Percentiles rank a stretch among this genome's conserved stretches.
Evolutionary conservation across 352 stramenopile species (phyloP).

Genomic region (Aphanomyces euteiches): DNA sequence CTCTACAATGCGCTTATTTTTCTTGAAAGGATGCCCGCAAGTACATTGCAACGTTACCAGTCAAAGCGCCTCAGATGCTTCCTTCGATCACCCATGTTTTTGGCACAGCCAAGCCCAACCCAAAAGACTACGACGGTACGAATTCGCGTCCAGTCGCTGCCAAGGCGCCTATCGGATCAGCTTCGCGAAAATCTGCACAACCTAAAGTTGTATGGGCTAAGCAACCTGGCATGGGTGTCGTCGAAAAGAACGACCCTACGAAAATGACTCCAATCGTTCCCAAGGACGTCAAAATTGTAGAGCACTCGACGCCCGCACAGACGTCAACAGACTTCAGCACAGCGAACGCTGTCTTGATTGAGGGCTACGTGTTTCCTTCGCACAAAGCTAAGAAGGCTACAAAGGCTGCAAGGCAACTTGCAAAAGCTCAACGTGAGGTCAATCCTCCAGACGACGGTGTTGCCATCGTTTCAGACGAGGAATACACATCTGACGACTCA

Average conservation of each 20-base stretch:
- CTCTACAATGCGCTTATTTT: constrained; percentile 13
- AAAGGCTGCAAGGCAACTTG: constrained; percentile 67
- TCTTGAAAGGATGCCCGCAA: constrained; percentile 61
- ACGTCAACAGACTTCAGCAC: constrained; percentile 47
- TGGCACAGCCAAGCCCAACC: constrained; percentile 71
- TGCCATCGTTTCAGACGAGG: constrained; percentile 37
- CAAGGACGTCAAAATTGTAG: constrained; percentile 37
- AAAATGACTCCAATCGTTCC: too few relatives aligned
- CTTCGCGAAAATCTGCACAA: neutral
- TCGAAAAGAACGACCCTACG: constrained; percentile 27
- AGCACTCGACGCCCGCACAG: neutral
- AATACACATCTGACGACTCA: constrained; percentile 68
- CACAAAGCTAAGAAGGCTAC: constrained; percentile 51
- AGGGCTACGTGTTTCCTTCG: constrained; percentile 78
- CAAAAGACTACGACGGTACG: constrained; percentile 50
- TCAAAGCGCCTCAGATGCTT: constrained; percentile 80
- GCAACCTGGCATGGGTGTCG: constrained; percentile 58
- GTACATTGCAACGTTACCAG: constrained; percentile 52
- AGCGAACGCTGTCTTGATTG: constrained; percentile 65
- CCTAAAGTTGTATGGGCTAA: constrained; percentile 71
- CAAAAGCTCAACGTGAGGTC: constrained; percentile 31
- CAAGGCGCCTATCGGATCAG: neutral
- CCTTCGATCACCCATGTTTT: constrained; percentile 75
- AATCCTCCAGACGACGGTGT: constrained; percentile 38
- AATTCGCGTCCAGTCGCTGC: constrained; percentile 2